These are phyloP conservation scores for Coix lacrymajobi DNA, from an alignment of 176 grass and related monocot genomes.

Conservation along the genomic window DNA sequence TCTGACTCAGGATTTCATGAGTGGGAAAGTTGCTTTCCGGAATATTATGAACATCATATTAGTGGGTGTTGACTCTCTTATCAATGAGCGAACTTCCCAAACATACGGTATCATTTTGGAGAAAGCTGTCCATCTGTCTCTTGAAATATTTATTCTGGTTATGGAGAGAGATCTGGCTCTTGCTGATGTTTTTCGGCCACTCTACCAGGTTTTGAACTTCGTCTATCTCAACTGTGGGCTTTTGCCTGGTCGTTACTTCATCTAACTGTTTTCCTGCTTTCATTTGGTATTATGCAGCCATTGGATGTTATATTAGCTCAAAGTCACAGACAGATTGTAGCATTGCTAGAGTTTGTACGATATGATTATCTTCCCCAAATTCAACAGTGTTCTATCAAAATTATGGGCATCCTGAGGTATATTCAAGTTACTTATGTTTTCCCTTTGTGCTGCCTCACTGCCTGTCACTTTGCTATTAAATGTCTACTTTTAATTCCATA, in stretches of 20 bases:
- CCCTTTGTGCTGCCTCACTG: not conserved
- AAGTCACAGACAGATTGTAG: slow-evolving; percentile 66
- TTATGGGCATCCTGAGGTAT: slow-evolving; percentile 89
- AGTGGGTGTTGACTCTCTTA: slow-evolving; percentile 68
- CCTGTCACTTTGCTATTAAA: not conserved
- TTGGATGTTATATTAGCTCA: slow-evolving; percentile 83
- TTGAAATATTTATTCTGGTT: slow-evolving; percentile 91
- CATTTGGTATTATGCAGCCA: slow-evolving; percentile 48
- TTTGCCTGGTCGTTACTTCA: slow-evolving; percentile 6
- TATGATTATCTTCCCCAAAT: slow-evolving; percentile 89
- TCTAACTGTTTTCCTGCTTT: slow-evolving; percentile 3
- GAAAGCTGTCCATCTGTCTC: slow-evolving; percentile 78
- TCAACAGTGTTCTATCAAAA: slow-evolving; percentile 88
- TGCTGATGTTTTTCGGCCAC: slow-evolving; percentile 80
- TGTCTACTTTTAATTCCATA: not conserved
- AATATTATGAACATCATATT: slow-evolving; percentile 92
- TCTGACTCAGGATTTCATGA: slow-evolving; percentile 84
- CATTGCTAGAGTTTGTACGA: slow-evolving; percentile 92
- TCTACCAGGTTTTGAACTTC: slow-evolving; percentile 72
- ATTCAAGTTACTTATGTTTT: slow-evolving; percentile 15
- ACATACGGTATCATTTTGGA: slow-evolving; percentile 75
- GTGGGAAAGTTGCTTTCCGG: slow-evolving; percentile 74
- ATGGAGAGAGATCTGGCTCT: slow-evolving; percentile 82
- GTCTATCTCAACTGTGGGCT: not conserved
- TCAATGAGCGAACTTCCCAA: slow-evolving; percentile 72